Evolutionary conservation across 2,329 filamentous ascomycete genomes (phyloP), one percentile per base, ranked within the genome.

Genomic region (Penicillium sumatraense): DNA sequence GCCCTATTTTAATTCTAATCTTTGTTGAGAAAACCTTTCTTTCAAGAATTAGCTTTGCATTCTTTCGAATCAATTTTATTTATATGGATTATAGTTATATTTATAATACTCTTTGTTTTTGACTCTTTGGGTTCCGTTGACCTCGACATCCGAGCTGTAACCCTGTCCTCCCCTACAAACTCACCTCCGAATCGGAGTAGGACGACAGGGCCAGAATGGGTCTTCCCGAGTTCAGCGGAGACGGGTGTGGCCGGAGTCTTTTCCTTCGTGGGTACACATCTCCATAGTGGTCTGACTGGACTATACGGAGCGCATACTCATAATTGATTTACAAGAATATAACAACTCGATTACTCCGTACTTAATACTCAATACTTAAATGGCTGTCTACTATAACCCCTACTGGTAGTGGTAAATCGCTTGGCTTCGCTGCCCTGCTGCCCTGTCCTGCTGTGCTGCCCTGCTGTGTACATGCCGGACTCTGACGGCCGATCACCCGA

Each of bases 221-320:
- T 54, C 57, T 60, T 60, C 56, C 62, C 62, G 58, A 63, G 54
- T 42, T 56, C 42, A 46, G 42, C 42, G 42, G 42, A 31, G 42
- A 46, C 42, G 61, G 61, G 60, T 64, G 60, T 46, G 49, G 51
- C 59, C 61, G 61, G 49, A 41, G 24, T 27, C 23, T 38, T 56
- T 41, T 18, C 27, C 33, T 46, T 31, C 10, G 16, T 44, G 35
- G 35, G 35, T 38, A 24, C 9, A 20, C 23, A n/a, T 13, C n/a
- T n/a, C n/a, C 8, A 9, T 10, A 18, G n/a, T 26, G 21, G 14
- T 23, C 6, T 24, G 29, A 41, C 44, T 33, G 33, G n/a, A n/a
- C n/a, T 31, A 44, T 49, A 38, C 42, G 36, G 31, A 45, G 7
- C n/a, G 27, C 13, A 29, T 31, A 31, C 29, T 31, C 29, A 2